Percentiles rank a stretch among this genome's conserved stretches.
Conservation (phyloP, 371 early-diverging fungal genomes). For the Syncephalis plumigaleata region DNA sequence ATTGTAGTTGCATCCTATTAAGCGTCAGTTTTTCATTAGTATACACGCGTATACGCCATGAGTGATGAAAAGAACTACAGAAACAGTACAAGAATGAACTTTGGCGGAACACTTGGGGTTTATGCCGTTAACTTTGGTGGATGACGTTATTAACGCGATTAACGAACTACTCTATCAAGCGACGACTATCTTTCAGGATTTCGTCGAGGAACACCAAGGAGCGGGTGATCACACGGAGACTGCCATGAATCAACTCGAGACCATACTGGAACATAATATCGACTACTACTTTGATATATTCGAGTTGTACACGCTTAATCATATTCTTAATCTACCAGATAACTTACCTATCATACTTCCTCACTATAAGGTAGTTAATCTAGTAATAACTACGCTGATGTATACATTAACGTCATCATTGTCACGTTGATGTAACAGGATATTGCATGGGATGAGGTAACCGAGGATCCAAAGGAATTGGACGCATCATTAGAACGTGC, state of each 20-base stretch:
- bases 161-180: constrained; percentile 46
- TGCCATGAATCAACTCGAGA: constrained; percentile 41
- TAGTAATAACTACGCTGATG: constrained; percentile 7
- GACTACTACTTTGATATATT: constrained; percentile 59
- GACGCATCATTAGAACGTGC: too few relatives aligned
- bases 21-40: too few relatives aligned
- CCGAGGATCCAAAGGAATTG: too few relatives aligned
- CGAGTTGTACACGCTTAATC: constrained; percentile 47
- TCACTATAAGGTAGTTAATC: constrained; percentile 21
- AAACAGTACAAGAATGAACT: constrained; percentile 17
- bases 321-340: constrained; percentile 39
- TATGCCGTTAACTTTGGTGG: constrained; percentile 41
- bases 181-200: constrained; percentile 34
- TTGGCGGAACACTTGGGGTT: constrained; percentile 55
- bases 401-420: too few relatives aligned
- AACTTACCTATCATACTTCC: constrained; percentile 25
- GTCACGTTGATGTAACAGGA: too few relatives aligned
- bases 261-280: constrained; percentile 46
- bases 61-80: not conserved
- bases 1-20: too few relatives aligned
- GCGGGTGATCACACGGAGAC: constrained; percentile 20
- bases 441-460: constrained; percentile 1
- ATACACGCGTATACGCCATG: too few relatives aligned
- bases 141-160: constrained; percentile 53
- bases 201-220: constrained; percentile 28